Evolutionary conservation across 1,139 yeast genomes (phyloP).

Genomic region (Chernovozyma sophiae-reginae): DNA sequence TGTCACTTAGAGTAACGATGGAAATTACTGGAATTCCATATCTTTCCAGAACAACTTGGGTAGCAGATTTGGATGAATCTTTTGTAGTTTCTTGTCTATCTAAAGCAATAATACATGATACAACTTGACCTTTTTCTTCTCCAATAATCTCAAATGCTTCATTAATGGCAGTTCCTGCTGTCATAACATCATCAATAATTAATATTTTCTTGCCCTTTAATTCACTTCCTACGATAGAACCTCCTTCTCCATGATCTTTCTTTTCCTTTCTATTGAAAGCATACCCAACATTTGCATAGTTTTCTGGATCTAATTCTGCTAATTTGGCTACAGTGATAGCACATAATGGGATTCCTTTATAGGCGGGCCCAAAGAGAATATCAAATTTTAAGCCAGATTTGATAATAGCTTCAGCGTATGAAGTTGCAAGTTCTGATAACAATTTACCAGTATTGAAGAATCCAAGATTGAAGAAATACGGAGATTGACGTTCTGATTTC

Average conservation of each 20-base stretch:
- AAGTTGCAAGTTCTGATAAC: conserved; percentile 73
- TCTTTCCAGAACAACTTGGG: conserved; percentile 69
- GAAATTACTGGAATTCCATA: conserved; percentile 79
- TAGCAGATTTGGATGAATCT: conserved; percentile 69
- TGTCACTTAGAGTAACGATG: conserved; percentile 73
- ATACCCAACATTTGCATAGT: conserved; percentile 61
- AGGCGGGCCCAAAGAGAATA: conserved; percentile 94
- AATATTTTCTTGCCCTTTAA: conserved; percentile 68
- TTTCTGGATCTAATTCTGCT: conserved; percentile 83
- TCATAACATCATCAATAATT: conserved; percentile 94
- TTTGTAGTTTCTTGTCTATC: conserved; percentile 90
- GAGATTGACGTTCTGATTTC: conserved; percentile 91
- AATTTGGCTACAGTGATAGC: conserved; percentile 89
- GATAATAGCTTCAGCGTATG: conserved; percentile 86
- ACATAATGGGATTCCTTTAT: conserved; percentile 94
- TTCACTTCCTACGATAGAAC: conserved; percentile 82
- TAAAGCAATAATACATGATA: conserved; percentile 84
- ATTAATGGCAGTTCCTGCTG: conserved; percentile 97
- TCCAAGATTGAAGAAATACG: conserved; percentile 94
- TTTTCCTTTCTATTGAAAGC: conserved; percentile 86
- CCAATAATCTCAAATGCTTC: conserved; percentile 85
- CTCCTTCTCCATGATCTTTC: conserved; percentile 99
- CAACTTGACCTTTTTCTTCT: conserved; percentile 66
- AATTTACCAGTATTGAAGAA: conserved; percentile 77
- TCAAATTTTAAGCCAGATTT: conserved; percentile 81